Evolutionary conservation across 2,329 filamentous ascomycete genomes (phyloP).

Genomic region (Xylaria multiplex): DNA sequence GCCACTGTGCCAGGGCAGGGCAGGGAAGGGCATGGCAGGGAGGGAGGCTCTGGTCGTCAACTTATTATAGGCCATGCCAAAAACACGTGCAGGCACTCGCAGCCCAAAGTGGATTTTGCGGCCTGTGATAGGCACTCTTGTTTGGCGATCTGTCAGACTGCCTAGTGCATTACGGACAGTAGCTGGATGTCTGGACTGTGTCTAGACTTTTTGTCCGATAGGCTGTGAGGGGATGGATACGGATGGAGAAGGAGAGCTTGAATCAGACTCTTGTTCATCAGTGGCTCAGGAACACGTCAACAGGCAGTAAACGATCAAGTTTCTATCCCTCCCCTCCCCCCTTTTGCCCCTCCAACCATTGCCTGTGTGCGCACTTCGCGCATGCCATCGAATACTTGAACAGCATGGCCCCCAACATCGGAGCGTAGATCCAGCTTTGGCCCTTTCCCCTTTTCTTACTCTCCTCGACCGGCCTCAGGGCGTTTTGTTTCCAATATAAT

Average conservation of each 20-base stretch:
- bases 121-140: too few relatives aligned
- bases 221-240: slow-evolving; percentile 22
- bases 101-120: slow-evolving; percentile 37
- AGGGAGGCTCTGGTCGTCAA: neutral
- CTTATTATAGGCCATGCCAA: slow-evolving; percentile 26
- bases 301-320: slow-evolving; percentile 10
- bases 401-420: slow-evolving; percentile 26
- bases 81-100: slow-evolving; percentile 39
- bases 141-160: slow-evolving; percentile 14
- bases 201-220: slow-evolving; percentile 31
- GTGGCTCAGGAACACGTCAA: slow-evolving; percentile 35
- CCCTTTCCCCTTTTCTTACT: slow-evolving; percentile 10
- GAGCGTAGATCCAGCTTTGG: slow-evolving; percentile 7
- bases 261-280: slow-evolving; percentile 33
- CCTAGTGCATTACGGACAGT: slow-evolving; percentile 4
- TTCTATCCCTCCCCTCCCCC: slow-evolving; percentile 15
- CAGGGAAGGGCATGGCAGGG: too few relatives aligned
- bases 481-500: slow-evolving; percentile 10
- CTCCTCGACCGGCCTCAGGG: slow-evolving; percentile 15
- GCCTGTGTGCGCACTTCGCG: slow-evolving; percentile 19
- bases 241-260: slow-evolving; percentile 23
- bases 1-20: slow-evolving; percentile 7
- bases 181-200: slow-evolving; percentile 32
- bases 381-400: slow-evolving; percentile 16
- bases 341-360: slow-evolving; percentile 26